phyloP scores from a whole-genome alignment of 2,329 filamentous ascomycete genomes.

The Chaetomium globosum region DNA sequence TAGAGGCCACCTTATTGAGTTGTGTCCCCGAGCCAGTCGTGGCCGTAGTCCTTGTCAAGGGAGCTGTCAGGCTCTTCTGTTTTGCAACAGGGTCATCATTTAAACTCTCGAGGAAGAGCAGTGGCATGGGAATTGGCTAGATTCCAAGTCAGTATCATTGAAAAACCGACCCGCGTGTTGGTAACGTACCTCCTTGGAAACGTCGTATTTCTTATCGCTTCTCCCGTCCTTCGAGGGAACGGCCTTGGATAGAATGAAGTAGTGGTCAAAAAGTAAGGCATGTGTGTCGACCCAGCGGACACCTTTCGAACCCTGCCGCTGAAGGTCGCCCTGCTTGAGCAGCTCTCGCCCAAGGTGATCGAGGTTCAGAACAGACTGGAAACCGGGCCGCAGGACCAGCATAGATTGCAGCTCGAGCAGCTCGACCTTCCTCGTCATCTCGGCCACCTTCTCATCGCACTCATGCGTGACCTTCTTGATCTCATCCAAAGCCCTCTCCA shows the following conservation, averaged over 20 bases:
- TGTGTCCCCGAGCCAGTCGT: slow-evolving; percentile 59
- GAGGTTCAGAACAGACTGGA: slow-evolving; percentile 86
- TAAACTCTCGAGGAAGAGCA: slow-evolving; percentile 87
- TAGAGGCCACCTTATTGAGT: slow-evolving; percentile 58
- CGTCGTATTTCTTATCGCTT: slow-evolving; percentile 85
- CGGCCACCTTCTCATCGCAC: slow-evolving; percentile 88
- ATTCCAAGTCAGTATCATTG: slow-evolving; percentile 36
- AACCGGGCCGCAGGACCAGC: slow-evolving; percentile 81
- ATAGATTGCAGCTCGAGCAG: slow-evolving; percentile 82
- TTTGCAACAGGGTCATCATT: slow-evolving; percentile 91
- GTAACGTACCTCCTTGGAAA: slow-evolving; percentile 75
- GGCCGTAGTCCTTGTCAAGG: slow-evolving; percentile 61
- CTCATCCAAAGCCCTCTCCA: slow-evolving; percentile 83
- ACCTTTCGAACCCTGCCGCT: slow-evolving; percentile 82
- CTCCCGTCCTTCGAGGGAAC: slow-evolving; percentile 68
- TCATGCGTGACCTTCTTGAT: slow-evolving; percentile 87
- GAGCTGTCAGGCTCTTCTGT: slow-evolving; percentile 71
- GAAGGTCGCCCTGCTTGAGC: slow-evolving; percentile 84
- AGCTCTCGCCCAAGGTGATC: slow-evolving; percentile 92
- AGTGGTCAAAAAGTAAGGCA: slow-evolving; percentile 93
- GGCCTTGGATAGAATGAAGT: slow-evolving; percentile 88
- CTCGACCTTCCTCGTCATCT: slow-evolving; percentile 87
- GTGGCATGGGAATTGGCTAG: slow-evolving; percentile 90
- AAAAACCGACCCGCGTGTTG: no score
- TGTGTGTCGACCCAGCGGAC: slow-evolving; percentile 95